Evolutionary conservation across 2,329 filamentous ascomycete genomes (phyloP), one percentile per base, ranked within the genome.

Genomic region (Lasiodiplodia hormozganensis): DNA sequence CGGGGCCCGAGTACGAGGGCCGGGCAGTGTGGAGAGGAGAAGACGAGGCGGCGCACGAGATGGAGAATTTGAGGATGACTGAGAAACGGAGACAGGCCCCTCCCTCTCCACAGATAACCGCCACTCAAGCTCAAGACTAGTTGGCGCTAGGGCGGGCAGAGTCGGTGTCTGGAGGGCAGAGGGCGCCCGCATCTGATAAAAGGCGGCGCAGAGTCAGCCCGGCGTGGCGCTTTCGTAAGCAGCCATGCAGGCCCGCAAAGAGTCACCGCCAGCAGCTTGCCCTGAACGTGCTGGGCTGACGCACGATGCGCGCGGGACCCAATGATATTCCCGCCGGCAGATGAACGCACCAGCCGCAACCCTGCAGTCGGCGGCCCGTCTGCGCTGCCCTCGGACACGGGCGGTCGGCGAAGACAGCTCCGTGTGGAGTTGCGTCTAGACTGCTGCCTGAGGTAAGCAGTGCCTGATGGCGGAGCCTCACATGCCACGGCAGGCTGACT

Each of bases 261-360:
- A 64, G 60, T 64, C 60, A 64, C 60, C 60, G 60, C 60, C 40
- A 62, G 58, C 58, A 28, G 40, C 58, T 62, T 62, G 40, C 40
- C 58, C 8, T 49, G 58, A 51, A 34, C 36, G 58, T 23, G 36
- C 60, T 64, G 47, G 28, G 28, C 47, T 64, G 47, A 64, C 47
- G 60, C 60, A 52, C n/a, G 43, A 64, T 64, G 31, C 11, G 40
- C 28, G 28, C 40, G 11, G 28, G 43, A 52, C 16, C 60, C 60
- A 64, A 64, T 64, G 43, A 64, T 36, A n/a, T 18, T 18, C 43
- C 10, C 10, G 11, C 16, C 43, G 11, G 60, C 18, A 47, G 57
- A 60, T 47, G 57, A 47, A 47, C 57, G 14, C 36, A 6, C 23
- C 58, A 47, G 25, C 28, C 23, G 40, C 36, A 62, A 49, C 58